A percentile compares a stretch with the other conserved stretches of the same genome.
Conservation (phyloP, 441 rosid species). For the Populus hybrid region DNA sequence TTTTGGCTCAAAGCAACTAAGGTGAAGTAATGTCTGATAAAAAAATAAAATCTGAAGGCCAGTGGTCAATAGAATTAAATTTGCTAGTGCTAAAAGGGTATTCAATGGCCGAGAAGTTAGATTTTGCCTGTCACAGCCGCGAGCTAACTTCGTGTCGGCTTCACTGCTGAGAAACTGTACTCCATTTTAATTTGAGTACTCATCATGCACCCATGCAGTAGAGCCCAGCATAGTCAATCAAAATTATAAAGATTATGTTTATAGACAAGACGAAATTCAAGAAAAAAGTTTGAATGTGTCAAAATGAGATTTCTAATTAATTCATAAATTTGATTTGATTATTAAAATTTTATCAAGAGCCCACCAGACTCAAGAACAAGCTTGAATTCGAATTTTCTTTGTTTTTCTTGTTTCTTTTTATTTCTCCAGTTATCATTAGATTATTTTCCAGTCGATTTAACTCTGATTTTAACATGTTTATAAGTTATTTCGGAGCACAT, state of each 20-base stretch:
- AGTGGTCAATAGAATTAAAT: not conserved
- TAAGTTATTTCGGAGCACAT: not conserved
- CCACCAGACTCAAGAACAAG: not conserved
- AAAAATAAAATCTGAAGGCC: not conserved
- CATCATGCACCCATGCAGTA: not conserved
- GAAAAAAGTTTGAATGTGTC: no score
- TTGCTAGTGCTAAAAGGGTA: not conserved
- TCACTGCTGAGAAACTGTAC: not conserved
- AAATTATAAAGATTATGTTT: not conserved
- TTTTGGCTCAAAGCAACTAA: not conserved
- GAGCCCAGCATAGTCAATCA: not conserved
- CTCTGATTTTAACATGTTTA: not conserved
- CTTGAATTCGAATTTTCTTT: no score
- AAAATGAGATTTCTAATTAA: no score
- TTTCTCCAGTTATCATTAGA: not conserved
- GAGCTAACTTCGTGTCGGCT: not conserved
- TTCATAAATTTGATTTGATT: no score
- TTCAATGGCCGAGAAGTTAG: not conserved
- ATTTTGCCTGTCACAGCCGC: not conserved
- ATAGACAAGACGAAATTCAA: no score
- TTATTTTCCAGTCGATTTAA: not conserved
- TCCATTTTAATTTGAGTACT: not conserved
- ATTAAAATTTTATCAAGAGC: no score
- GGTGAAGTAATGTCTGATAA: not conserved
- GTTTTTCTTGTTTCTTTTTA: no score